Percentiles rank a stretch among this genome's conserved stretches.
These are phyloP conservation scores for Malus domestica DNA, from an alignment of 306 rosid genomes.

Conservation along the genomic window ASM211411v1 NC_041796.1:5168001-5168500, in stretches of 20 bases:
- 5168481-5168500: neutral
- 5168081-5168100: neutral
- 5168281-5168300: neutral
- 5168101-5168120: neutral
- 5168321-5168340: neutral
- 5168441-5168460: too few species aligned
- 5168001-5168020: neutral
- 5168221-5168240: conserved; percentile 2
- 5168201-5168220: neutral
- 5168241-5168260: neutral
- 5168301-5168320: neutral
- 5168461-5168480: neutral
- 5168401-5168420: too few species aligned
- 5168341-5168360: neutral
- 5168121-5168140: neutral
- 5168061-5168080: neutral
- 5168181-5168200: neutral
- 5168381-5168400: neutral
- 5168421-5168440: too few species aligned
- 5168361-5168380: neutral
- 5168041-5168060: neutral
- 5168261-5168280: neutral
- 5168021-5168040: neutral
- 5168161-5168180: neutral
- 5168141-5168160: neutral